These are phyloP conservation scores for Coccomyxa sp. DNA, from an alignment of 139 green algal species.

Conservation along the genomic window DNA sequence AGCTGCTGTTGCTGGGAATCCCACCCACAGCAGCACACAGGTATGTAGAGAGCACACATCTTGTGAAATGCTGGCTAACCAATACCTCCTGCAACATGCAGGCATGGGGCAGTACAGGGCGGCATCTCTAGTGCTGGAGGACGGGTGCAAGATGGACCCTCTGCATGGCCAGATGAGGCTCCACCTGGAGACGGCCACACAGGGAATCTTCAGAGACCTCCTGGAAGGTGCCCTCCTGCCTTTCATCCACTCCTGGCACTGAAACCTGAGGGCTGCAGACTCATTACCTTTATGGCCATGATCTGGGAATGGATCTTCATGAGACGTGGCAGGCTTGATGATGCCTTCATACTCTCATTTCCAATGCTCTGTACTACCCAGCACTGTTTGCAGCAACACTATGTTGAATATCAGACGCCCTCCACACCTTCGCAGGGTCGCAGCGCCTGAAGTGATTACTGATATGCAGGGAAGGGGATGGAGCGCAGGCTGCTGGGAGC, in stretches of 20 bases:
- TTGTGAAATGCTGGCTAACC: no score
- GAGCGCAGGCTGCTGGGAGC: conserved; percentile 36
- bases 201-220: conserved; percentile 49
- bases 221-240: conserved; percentile 21
- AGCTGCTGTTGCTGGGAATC: no score
- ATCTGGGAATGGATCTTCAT: no score
- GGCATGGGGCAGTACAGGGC: conserved; percentile 35
- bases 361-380: not conserved
- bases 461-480: conserved; percentile 31
- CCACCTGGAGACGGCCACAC: conserved; percentile 43
- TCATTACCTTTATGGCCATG: no score
- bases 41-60: no score
- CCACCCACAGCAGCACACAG: no score
- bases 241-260: not conserved
- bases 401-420: not conserved
- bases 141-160: conserved; percentile 50
- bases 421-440: no score
- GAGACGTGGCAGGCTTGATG: no score
- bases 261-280: not conserved
- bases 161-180: conserved; percentile 45
- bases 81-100: no score
- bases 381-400: not conserved
- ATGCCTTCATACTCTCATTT: no score
- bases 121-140: conserved; percentile 27
- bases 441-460: no score